These are phyloP conservation scores for Fomitopsis serialis DNA, from an alignment of 768 basidiomycete species.

Conservation along the genomic window DNA sequence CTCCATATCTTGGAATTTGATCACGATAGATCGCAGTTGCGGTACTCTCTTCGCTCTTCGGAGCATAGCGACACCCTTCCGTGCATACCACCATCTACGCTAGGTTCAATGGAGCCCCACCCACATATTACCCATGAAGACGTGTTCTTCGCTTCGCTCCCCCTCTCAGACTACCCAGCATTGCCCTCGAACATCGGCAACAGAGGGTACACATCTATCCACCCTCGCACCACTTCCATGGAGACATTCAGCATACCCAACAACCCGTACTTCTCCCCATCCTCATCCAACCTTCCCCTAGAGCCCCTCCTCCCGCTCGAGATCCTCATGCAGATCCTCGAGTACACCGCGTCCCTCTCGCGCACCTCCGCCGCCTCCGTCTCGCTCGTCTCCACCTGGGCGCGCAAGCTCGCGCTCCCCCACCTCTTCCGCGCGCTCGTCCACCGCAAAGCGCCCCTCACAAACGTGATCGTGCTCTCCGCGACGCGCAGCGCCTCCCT, in stretches of 20 bases:
- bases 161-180: not conserved
- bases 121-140: not conserved
- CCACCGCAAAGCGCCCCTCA: conserved; percentile 1
- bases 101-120: not conserved
- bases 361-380: conserved; percentile 10
- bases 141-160: not conserved
- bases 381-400: conserved; percentile 18
- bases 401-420: conserved; percentile 12
- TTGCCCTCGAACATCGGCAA: not conserved
- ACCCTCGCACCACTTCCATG: not conserved
- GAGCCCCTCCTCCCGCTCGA: conserved; percentile 7
- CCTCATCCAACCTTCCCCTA: conserved; percentile 10
- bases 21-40: too few relatives aligned
- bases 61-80: not conserved
- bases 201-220: not conserved
- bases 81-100: not conserved
- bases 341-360: conserved; percentile 8
- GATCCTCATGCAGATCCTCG: conserved; percentile 19
- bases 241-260: not conserved
- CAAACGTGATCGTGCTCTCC: not conserved
- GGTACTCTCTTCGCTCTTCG: too few relatives aligned
- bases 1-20: too few relatives aligned
- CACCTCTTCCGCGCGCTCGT: conserved; percentile 18
- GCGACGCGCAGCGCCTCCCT: not conserved
- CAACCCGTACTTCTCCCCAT: not conserved